Evolutionary conservation across 164 flowering plant species (phyloP), one percentile per base, ranked within the genome.

Genomic region (Saururus chinensis): DNA sequence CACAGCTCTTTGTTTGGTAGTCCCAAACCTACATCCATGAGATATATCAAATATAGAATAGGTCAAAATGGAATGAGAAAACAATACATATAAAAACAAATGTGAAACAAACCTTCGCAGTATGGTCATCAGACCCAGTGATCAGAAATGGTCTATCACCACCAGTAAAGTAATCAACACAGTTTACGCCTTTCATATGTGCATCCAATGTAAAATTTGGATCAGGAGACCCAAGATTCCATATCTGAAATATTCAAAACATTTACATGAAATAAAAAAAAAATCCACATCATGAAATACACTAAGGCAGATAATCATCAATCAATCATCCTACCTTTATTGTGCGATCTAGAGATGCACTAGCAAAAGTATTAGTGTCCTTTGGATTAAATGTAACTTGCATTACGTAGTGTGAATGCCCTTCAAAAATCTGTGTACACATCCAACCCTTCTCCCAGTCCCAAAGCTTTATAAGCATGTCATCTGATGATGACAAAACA

Each of bases 351-450:
- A 93, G 98, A 19, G 97, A 93, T 41, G 96, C 95, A 81, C 98
- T 93, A 11, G 97, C 97, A 75, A 93, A 93, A 40, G 93, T 89
- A 60, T 88, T 86, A 68, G 97, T 85, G 76, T 93, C 96, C 77
- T 89, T 90, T 19, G 98, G 98, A 71, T 93, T 88, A 72, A 93
- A 82, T 25, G 92, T 82, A 56, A 93, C 92, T 81, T 90, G 98
- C 98, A 93, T 93, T 51, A 93, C 98, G 68, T 90, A 93, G 72
- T 93, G 98, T 19, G 96, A 90, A 71, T 93, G 98, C 7, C 98
- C 97, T 69, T 88, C 97, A 64, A 93, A 93, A 35, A 86, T 84
- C 63, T 90, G 96, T 61, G 89, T 86, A 61, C 93, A 84, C 56
- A 68, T 70, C 97, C 96, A 91, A 26, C 88, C 93, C 75, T 88